A percentile compares a stretch with the other conserved stretches of the same genome.
These are phyloP conservation scores for Excoecaria agallocha DNA, from an alignment of 345 rosid genomes.

Conservation along the genomic window DNA sequence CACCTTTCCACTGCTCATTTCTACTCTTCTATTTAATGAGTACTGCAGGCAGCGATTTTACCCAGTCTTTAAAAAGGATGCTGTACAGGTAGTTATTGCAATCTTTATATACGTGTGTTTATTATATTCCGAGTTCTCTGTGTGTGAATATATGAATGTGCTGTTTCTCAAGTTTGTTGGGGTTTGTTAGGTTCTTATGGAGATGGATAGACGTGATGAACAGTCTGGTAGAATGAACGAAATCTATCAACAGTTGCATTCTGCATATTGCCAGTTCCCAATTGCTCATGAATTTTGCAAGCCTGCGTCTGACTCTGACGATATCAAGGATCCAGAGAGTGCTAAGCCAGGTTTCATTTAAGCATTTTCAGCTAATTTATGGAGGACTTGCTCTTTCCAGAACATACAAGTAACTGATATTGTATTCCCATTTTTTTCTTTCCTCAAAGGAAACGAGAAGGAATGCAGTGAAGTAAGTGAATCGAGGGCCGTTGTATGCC, in stretches of 20 bases:
- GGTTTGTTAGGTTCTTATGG: conserved; percentile 56
- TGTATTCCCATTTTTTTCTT: background rate
- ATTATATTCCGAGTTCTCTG: background rate
- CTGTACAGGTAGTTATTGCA: conserved; percentile 56
- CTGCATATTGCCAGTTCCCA: conserved; percentile 71
- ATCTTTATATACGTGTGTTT: conserved; percentile 1
- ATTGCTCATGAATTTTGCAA: conserved; percentile 29
- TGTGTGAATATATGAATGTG: background rate
- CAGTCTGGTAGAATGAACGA: conserved; percentile 52
- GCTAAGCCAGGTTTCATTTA: conserved; percentile 33
- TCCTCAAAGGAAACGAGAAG: conserved; percentile 31
- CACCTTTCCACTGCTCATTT: conserved; percentile 65
- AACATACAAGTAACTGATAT: conserved; percentile 9
- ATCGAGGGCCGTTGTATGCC: background rate
- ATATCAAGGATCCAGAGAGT: conserved; percentile 24
- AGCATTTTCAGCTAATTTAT: background rate
- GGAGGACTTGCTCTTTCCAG: conserved; percentile 4
- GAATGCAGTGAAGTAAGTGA: conserved; percentile 13
- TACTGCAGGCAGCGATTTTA: conserved; percentile 76
- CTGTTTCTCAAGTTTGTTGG: conserved; percentile 17
- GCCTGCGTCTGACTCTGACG: conserved; percentile 18
- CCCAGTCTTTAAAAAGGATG: conserved; percentile 55
- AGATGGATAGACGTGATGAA: conserved; percentile 83
- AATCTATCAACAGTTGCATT: conserved; percentile 39
- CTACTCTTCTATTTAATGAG: conserved; percentile 73